These are phyloP conservation scores for Psilocybe tampanensis DNA, from an alignment of 768 basidiomycete species.

Conservation along the genomic window DNA sequence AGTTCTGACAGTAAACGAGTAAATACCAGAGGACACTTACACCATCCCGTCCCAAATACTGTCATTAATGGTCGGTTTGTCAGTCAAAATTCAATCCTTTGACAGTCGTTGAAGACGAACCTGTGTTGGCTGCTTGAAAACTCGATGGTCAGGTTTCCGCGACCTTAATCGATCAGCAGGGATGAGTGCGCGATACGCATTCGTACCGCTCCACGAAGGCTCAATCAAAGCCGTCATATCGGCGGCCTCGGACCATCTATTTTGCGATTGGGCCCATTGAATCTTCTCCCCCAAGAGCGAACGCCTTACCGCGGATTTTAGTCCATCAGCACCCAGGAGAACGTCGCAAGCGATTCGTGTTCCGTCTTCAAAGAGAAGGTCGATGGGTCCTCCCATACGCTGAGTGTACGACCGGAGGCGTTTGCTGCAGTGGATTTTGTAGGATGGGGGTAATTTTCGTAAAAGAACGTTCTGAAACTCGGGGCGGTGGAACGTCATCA, in stretches of 20 bases:
- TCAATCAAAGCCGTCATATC: slow-evolving; percentile 45
- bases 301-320: slow-evolving; percentile 57
- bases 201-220: slow-evolving; percentile 60
- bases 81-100: not conserved
- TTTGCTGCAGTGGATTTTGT: slow-evolving; percentile 54
- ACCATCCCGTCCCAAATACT: slow-evolving; percentile 62
- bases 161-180: slow-evolving; percentile 47
- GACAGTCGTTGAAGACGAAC: slow-evolving; percentile 30
- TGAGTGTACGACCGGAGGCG: slow-evolving; percentile 61
- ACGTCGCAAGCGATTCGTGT: slow-evolving; percentile 61
- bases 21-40: slow-evolving; percentile 39
- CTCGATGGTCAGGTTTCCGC: slow-evolving; percentile 47
- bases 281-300: slow-evolving; percentile 41
- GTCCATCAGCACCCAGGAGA: slow-evolving; percentile 71
- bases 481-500: slow-evolving; percentile 62
- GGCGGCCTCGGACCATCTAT: slow-evolving; percentile 38
- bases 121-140: slow-evolving; percentile 48
- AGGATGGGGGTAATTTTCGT: slow-evolving; percentile 45
- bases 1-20: no score
- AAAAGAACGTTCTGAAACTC: slow-evolving; percentile 68
- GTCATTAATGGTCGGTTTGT: not conserved
- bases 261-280: slow-evolving; percentile 33
- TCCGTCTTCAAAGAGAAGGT: slow-evolving; percentile 64
- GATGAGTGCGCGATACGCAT: slow-evolving; percentile 64
- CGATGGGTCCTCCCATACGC: slow-evolving; percentile 40